Conservation (phyloP, 2,329 filamentous ascomycete species). For the Phaeomoniella chlamydospora region DNA sequence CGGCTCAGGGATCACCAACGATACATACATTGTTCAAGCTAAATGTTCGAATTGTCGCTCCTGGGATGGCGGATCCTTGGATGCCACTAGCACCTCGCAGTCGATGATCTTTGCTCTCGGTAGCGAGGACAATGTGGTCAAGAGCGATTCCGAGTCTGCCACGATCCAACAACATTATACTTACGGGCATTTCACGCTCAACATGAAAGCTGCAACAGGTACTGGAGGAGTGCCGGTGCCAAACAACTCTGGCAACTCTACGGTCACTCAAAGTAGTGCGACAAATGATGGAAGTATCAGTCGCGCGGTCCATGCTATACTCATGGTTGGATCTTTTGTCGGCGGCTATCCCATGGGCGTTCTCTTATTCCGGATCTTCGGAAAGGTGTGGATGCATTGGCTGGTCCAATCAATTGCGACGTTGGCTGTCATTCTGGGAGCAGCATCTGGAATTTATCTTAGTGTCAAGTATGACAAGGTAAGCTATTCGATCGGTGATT, state of each 20-base stretch:
- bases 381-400: conserved; percentile 40
- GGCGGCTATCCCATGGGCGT: conserved; percentile 42
- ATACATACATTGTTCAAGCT: conserved; percentile 31
- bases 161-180: conserved; percentile 36
- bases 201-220: conserved; percentile 38
- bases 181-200: conserved; percentile 41
- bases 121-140: conserved; percentile 25
- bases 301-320: conserved; percentile 17
- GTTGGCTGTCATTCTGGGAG: conserved; percentile 33
- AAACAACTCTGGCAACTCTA: conserved; percentile 1
- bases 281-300: conserved; percentile 13
- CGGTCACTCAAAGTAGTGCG: conserved; percentile 3
- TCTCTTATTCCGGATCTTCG: conserved; percentile 36
- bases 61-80: conserved; percentile 35
- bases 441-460: conserved; percentile 37
- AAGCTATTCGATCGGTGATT: conserved; percentile 16
- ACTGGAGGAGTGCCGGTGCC: conserved; percentile 23
- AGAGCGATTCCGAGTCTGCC: conserved; percentile 27
- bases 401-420: conserved; percentile 37
- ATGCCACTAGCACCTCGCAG: conserved; percentile 32
- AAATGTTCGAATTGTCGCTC: conserved; percentile 38
- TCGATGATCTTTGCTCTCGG: conserved; percentile 44
- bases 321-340: conserved; percentile 44
- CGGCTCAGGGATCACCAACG: conserved; percentile 32
- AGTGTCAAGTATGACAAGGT: conserved; percentile 43